Percentiles rank a stretch among this genome's conserved stretches.
Conservation (phyloP, 2,329 filamentous ascomycete species). For the Fusarium sp. region DNA sequence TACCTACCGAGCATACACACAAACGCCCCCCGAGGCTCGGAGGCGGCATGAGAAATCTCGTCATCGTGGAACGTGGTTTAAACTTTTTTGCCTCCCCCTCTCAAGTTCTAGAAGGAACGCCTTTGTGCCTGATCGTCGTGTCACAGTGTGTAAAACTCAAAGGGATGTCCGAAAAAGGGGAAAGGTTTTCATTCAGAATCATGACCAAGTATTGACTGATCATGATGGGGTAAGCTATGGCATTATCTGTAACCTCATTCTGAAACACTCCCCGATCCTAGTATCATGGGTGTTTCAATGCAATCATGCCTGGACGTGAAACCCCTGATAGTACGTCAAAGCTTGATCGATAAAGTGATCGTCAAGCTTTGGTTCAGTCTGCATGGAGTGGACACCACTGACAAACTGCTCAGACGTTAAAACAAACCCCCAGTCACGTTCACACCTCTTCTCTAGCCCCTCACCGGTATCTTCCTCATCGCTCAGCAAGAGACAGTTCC, state of each 20-base stretch:
- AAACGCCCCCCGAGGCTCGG: not conserved
- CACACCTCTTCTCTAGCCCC: not conserved
- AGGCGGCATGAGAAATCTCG: not conserved
- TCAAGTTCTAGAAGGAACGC: not conserved
- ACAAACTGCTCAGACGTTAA: not conserved
- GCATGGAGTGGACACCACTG: not conserved
- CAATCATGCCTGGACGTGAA: not conserved
- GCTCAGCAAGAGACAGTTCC: not conserved
- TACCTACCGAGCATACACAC: not conserved
- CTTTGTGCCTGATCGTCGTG: not conserved
- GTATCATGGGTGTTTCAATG: slow-evolving; percentile 5
- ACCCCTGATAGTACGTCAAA: not conserved
- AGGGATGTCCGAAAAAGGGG: not conserved
- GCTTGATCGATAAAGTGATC: not conserved
- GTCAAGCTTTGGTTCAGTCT: not conserved
- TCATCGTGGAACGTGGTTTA: not conserved
- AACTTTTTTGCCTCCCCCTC: not conserved
- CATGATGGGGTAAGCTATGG: not conserved
- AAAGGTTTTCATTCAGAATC: not conserved
- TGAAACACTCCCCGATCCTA: not conserved
- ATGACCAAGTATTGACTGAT: not conserved
- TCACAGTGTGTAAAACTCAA: not conserved
- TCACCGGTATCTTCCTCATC: not conserved
- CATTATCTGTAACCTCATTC: not conserved
- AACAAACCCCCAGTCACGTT: not conserved